These are phyloP conservation scores for Neoarthrinium moseri DNA, from an alignment of 2,329 filamentous ascomycete species.

Conservation along the genomic window DNA sequence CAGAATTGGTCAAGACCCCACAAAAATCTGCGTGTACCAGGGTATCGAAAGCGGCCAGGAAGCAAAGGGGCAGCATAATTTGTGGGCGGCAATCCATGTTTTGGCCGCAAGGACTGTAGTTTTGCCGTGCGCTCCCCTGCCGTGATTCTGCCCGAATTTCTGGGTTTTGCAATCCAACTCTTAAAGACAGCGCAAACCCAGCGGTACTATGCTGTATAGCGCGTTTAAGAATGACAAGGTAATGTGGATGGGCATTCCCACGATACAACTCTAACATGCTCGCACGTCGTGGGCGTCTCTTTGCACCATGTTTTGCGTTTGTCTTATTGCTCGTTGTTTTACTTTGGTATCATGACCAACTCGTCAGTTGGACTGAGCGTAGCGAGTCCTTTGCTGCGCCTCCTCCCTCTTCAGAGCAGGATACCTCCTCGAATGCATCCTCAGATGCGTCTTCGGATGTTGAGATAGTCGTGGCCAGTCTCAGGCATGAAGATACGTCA, in stretches of 20 bases:
- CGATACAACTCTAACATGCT: background rate
- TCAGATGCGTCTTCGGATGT: slow-evolving; percentile 16
- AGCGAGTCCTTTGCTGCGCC: background rate
- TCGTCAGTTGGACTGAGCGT: background rate
- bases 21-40: too few species aligned
- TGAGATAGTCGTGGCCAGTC: slow-evolving; percentile 31
- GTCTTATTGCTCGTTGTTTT: background rate
- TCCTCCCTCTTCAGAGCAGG: background rate
- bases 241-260: background rate
- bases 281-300: background rate
- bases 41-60: too few species aligned
- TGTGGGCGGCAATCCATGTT: too few species aligned
- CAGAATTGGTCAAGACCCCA: too few species aligned
- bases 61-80: too few species aligned
- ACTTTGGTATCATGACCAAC: background rate
- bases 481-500: slow-evolving; percentile 28
- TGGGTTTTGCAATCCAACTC: background rate
- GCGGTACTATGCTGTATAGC: background rate
- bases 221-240: background rate
- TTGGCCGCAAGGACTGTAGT: too few species aligned
- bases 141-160: background rate
- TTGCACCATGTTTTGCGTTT: background rate
- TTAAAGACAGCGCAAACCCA: background rate
- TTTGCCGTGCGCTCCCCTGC: background rate
- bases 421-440: too few species aligned